Percentiles rank a stretch among this genome's conserved stretches.
Conservation (phyloP, 345 rosid genomes). For the Populus euphratica region DNA sequence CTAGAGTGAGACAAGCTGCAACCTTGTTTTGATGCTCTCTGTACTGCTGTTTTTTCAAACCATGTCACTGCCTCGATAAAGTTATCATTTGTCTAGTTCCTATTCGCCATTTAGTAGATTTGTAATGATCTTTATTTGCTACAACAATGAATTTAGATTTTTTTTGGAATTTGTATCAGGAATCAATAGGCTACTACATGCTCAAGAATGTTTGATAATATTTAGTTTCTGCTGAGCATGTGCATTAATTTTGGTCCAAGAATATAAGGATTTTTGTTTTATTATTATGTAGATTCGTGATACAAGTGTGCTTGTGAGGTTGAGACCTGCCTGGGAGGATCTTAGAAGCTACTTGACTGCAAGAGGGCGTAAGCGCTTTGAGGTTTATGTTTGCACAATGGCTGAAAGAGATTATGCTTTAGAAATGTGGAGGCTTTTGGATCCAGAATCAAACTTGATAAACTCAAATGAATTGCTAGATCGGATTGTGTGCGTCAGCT, state of each 20-base stretch:
- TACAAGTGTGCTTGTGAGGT: slow-evolving; percentile 97
- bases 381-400: slow-evolving; percentile 99
- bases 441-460: slow-evolving; percentile 92
- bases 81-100: background rate
- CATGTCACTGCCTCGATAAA: background rate
- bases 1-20: background rate
- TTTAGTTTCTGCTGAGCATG: background rate
- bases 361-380: slow-evolving; percentile 95
- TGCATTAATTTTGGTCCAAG: slow-evolving; percentile 12
- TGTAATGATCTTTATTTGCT: background rate
- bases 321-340: slow-evolving; percentile 99
- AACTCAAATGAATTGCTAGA: slow-evolving; percentile 63
- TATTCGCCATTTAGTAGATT: background rate
- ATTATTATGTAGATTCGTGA: slow-evolving; percentile 68
- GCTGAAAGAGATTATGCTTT: slow-evolving; percentile 98
- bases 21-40: background rate
- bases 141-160: background rate
- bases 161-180: background rate
- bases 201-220: background rate
- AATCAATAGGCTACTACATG: background rate
- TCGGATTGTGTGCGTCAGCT: slow-evolving; percentile 89
- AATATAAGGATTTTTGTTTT: background rate
- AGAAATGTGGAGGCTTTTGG: slow-evolving; percentile 99
- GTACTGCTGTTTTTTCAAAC: background rate
- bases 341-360: slow-evolving; percentile 89